Base-by-base conservation (phyloP, 208 protist genomes). In the Acanthamoeba lenticulata region DNA sequence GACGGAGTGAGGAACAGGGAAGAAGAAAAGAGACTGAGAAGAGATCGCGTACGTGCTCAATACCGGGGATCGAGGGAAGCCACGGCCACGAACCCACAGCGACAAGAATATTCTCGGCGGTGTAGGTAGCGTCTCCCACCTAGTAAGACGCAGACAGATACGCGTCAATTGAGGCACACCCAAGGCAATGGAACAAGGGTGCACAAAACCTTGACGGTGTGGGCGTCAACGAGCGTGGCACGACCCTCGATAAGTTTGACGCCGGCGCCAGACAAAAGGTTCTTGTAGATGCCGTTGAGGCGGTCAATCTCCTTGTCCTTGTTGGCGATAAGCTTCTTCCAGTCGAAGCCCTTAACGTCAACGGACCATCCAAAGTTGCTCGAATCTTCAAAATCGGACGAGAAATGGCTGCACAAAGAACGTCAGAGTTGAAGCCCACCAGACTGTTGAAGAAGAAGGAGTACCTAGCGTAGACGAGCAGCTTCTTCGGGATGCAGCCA, bases 71-170 rank as follows among this genome's bases (percentile, higher is more conserved):
- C 38, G 7, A 0, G 45, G 94, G 94, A 2, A 92, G 49, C 5
- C 27, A n/a, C 9, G 94, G 95, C 62, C 57, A 55, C 9, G 95
- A 95, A 49, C 97, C 97, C 9, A 95, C 94, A 1, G 97, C 97
- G 45, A 98, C 97, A 49, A 97, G 94, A 29, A 98, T 97, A 60
- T 97, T 29, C 38, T 97, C 93, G 0, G 95, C 97, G 19, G 95
- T 47, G 29, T 4, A 44, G 2, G 19, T 72, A 44, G 74, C 40
- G 24, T 29, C 90, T 4, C 34, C 38, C 49, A 72, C 60, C 32
- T 65, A 42, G 52, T 27, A 21, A 21, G 52, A 60, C 15, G 21
- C 15, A 21, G 52, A 60, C 15, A 60, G 52, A 60, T n/a, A n/a
- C n/a, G n/a, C n/a, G n/a, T n/a, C 27, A 24, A 21, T 57, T 29